Evolutionary conservation across 2,329 filamentous ascomycete species (phyloP), one percentile per base, ranked within the genome.

Genomic region (Metarhizium humberi): DNA sequence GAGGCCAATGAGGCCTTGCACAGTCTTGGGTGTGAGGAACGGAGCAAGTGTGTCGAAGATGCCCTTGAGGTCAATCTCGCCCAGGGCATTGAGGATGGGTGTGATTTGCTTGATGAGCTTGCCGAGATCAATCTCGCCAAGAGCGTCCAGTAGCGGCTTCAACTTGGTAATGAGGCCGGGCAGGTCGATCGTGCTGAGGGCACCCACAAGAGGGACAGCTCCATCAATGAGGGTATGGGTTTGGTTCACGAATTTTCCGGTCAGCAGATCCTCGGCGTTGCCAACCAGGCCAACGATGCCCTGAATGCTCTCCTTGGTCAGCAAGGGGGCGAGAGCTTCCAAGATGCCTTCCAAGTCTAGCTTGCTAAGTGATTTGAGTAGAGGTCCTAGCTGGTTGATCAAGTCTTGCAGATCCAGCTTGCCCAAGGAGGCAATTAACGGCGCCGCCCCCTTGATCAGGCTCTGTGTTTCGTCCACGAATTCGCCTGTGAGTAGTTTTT

Each of bases 211-310:
- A 0, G 71, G 72, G 7, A 68, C 66, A 6, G 71, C 71, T 1
- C 64, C 69, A 1, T 61, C 63, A 34, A 73, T 68, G 4, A 73
- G 65, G 1, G 58, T 59, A 4, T 66, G 60, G 0, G 65, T 67
- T 25, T 68, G 61, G 7, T 67, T 62, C 54, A 68, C 65, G 14
- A 68, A 68, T 40, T 67, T 64, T 14, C 52, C 45, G 0, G 64
- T 66, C 2, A 68, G 63, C 0, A 73, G 62, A 8, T 64, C 58
- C 54, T 73, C 69, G 2, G 70, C 71, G 32, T 73, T 73, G 8
- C 53, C 61, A 1, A 71, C 56, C 0, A 71, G 62, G 2, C 66
- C 68, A 2, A 71, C 61, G 3, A 74, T 61, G 5, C 67, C 69
- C 52, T 65, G 61, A 16, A 73, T 60, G 0, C 66, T 66, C 6